A percentile compares a stretch with the other conserved stretches of the same genome.
Evolutionary conservation across 2,329 filamentous ascomycete species (phyloP).

Genomic region (Hymenoscyphus repandus): DNA sequence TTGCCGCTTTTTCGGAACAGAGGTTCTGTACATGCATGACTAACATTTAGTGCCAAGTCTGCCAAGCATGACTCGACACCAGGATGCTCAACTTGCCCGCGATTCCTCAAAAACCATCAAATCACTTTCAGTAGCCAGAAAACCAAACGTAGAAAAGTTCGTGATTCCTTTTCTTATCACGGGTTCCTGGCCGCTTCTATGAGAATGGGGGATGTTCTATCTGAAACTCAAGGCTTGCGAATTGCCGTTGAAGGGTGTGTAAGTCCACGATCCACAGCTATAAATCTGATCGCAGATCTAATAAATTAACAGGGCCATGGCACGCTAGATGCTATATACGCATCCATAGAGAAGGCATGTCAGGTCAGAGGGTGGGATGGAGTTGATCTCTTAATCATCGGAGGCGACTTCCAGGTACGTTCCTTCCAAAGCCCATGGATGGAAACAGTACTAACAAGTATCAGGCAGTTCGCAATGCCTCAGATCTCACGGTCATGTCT

Average conservation of each 20-base stretch:
- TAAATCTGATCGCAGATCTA: conserved; percentile 9
- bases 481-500: conserved; percentile 83
- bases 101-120: too few species aligned
- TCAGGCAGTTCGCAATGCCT: conserved; percentile 79
- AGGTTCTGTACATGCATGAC: not conserved
- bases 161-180: not conserved
- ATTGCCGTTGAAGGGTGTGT: conserved; percentile 86
- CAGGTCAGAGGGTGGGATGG: conserved; percentile 69
- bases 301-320: conserved; percentile 68
- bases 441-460: conserved; percentile 8
- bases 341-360: conserved; percentile 65
- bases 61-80: not conserved
- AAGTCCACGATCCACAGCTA: conserved; percentile 34
- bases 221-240: conserved; percentile 49
- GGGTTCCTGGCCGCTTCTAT: conserved; percentile 13
- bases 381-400: conserved; percentile 88
- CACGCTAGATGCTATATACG: conserved; percentile 85
- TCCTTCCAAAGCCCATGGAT: not conserved
- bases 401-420: conserved; percentile 83
- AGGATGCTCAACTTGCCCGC: conserved; percentile 13
- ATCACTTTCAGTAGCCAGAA: too few species aligned
- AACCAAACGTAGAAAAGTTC: not conserved
- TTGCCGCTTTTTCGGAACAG: too few species aligned
- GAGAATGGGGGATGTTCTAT: too few species aligned
- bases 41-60: not conserved